Base-by-base conservation (phyloP, 2,329 filamentous ascomycete species). In the Paramyrothecium roridum region DNA sequence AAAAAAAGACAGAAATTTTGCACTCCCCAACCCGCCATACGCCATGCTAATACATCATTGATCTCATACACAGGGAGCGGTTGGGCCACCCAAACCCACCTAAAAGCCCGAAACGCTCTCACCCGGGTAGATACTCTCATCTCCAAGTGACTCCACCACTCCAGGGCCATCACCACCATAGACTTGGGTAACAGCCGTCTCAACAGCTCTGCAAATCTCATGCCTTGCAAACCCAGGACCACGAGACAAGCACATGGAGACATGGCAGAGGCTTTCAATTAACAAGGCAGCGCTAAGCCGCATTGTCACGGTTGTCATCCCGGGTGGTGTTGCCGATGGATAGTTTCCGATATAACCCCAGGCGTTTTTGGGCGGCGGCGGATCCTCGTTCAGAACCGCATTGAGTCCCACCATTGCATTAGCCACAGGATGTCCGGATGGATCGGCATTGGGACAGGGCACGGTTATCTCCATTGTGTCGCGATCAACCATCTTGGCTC, bases 201-300 rank as follows among this genome's bases (percentile, higher is more conserved):
- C 60, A 26, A 66, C 66, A 17, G 64, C 64, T 13, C 54, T 56
- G n/a, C 64, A 64, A 23, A 66, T 55, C 37, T 65, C 60, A 4
- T 62, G 57, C 49, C 63, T 60, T 12, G 64, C 61, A 49, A 62
- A 64, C 12, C 64, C 64, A 1, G 64, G 64, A 16, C 64, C 64
- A 6, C 64, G 54, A 58, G 65, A 59, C 12, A 66, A 48, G 26
- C 64, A 66, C 2, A 64, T 55, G 2, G 56, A 55, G 23, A 55
- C 57, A 19, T 52, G 56, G 26, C 63, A 60, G 7, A 66, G 49
- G 16, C 61, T 59, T 13, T 54, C 47, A 10, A 66, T 56, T 1
- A 66, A 59, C 13, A 48, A 43, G 3, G 52, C 47, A 6, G 63
- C 56, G 20, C 58, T 65, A 4, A 66, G 23, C 12, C 57, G 54